Evolutionary conservation across 23 red algal genomes (phyloP), one percentile per base, ranked within the genome.

Genomic region (Pyropia yezoensis): DNA sequence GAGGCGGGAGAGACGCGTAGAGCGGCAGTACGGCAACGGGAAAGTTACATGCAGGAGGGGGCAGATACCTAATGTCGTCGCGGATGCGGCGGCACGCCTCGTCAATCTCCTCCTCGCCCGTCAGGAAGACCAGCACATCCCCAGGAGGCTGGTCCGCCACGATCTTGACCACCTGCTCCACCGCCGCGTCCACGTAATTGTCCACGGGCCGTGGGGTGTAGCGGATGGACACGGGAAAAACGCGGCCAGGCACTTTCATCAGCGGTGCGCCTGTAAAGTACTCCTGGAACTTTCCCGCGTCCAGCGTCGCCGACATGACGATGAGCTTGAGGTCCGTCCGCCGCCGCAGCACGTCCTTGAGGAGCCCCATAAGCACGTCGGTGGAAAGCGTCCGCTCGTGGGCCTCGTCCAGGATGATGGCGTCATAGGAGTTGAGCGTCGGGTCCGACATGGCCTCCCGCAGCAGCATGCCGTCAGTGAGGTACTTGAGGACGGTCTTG

Each of bases 91-190:
- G 30, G 52, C 82, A 88, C 9, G 62, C 61, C 33, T 91, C 85
- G 39, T 98, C 94, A 34, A 98, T 98, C 67, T 98, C 94, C 51
- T 98, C 94, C 61, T 91, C 94, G 18, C 94, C 94, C 1, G 94
- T 98, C 54, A 98, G 65, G 52, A 98, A 98, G 27, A 91, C 49
- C 3, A 98, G 82, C 26, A 98, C 55, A 47, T 98, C 94, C 17
- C 94, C 94, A 9, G 82, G 34, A 2, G 86, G 86, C 64, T 98
- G 80, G 0, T 84, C 60, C 22, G 52, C 50, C 51, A 79, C 78
- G 39, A 98, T 88, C 15, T 80, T 55, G 18, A 73, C 51, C 57
- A 88, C 90, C 60, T 74, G 66, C 14, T 78, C 66, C 39, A 90
- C 73, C 3, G 86, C 75, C 18, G 82, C 86, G 25, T 85, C 75